Base-by-base conservation (phyloP, 2,329 filamentous ascomycete genomes). In the Trichophyton simii region DNA sequence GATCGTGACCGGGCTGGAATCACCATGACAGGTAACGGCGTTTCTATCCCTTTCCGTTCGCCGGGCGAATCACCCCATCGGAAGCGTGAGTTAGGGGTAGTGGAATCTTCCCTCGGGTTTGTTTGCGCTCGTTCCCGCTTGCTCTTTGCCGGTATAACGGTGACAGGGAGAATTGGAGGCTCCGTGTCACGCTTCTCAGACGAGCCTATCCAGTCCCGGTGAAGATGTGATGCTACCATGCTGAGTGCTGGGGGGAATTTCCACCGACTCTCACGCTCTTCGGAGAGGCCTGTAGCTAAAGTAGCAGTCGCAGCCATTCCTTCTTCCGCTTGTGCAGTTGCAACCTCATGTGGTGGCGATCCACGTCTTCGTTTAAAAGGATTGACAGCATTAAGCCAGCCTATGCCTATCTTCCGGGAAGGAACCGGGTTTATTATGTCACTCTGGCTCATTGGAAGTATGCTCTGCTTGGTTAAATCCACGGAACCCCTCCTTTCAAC, bases 311-410 rank as follows among this genome's bases (percentile, higher is more conserved):
- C 34, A 59, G 63, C 61, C n/a, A 57, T 61, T 9, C 55, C 55
- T 61, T 64, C 63, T 25, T 78, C 75, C 42, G 80, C 78, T 66
- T 80, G 77, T 2, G 82, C 83, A 58, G 77, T 79, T 34, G 81
- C 82, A 52, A 86, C 77, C 69, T 86, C 83, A 38, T 79, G 79
- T 5, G 83, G 83, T 9, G 83, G 80, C 34, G 82, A 82, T 1
- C 78, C 79, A 31, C 80, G 80, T 67, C 80, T 79, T 50, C 82
- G 75, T 66, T 79, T 81, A 71, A 86, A 86, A 0, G 81, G 79
- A 63, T 84, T 82, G 6, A 79, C 69, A 6, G 84, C 73, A 31
- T 74, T 71, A 57, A 79, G 76, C 81, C 82, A 84, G 60, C 71
- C 66, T 1, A 68, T 66, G 52, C 73, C 73, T 42, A 63, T 57